A percentile compares a stretch with the other conserved stretches of the same genome.
Evolutionary conservation across 805 yeast genomes (phyloP).

Genomic region (Millerozyma acaciae): DNA sequence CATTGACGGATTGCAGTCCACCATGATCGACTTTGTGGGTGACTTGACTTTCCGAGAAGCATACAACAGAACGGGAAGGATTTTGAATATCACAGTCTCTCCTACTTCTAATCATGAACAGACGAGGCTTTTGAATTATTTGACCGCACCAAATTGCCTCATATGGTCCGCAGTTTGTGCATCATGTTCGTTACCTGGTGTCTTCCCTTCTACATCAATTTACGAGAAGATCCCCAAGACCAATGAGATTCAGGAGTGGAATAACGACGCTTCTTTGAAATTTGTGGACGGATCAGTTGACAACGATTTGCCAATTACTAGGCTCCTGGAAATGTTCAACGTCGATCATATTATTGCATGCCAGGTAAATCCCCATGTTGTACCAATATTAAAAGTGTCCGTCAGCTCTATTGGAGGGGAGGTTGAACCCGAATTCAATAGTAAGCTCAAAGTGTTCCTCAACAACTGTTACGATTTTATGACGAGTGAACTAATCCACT

Average conservation of each 20-base stretch:
- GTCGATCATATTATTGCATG: conserved; percentile 97
- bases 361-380: conserved; percentile 95
- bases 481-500: conserved; percentile 73
- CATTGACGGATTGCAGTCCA: conserved; percentile 60
- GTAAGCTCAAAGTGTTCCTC: conserved; percentile 49
- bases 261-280: conserved; percentile 62
- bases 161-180: conserved; percentile 91
- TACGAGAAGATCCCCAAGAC: conserved; percentile 78
- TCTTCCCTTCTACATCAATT: conserved; percentile 81
- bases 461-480: conserved; percentile 55
- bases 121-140: conserved; percentile 73
- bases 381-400: conserved; percentile 74
- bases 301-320: conserved; percentile 84
- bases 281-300: conserved; percentile 97
- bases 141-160: conserved; percentile 77
- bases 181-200: conserved; percentile 89
- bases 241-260: conserved; percentile 77
- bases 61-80: conserved; percentile 87
- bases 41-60: conserved; percentile 93
- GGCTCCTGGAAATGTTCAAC: conserved; percentile 93
- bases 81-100: conserved; percentile 91
- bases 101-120: conserved; percentile 90
- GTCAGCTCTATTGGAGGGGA: conserved; percentile 68
- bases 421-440: conserved; percentile 56
- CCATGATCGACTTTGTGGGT: conserved; percentile 78